Conservation (phyloP, 768 basidiomycete genomes). For the Auricularia heimuer region DNA sequence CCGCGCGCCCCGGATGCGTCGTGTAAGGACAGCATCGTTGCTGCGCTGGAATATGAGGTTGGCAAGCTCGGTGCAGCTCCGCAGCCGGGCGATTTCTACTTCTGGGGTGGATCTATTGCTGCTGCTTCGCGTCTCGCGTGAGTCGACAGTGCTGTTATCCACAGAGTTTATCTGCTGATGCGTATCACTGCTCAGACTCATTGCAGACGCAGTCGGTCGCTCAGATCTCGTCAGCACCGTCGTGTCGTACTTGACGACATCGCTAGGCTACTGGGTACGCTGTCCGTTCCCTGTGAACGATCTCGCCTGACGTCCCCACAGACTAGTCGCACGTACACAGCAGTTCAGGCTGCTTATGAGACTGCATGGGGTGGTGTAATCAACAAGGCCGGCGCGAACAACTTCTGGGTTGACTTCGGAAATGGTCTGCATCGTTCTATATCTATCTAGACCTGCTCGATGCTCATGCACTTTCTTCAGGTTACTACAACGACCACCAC, state of each 20-base stretch:
- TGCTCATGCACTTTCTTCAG: background rate
- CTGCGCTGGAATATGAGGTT: slow-evolving; percentile 14
- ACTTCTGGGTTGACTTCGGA: slow-evolving; percentile 25
- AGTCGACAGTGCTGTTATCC: slow-evolving; percentile 3
- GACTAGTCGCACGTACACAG: slow-evolving; percentile 15
- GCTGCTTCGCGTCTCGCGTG: slow-evolving; percentile 24
- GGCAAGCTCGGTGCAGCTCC: background rate
- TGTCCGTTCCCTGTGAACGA: no score
- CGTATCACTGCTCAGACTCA: slow-evolving; percentile 9
- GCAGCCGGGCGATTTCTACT: slow-evolving; percentile 22
- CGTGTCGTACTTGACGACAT: slow-evolving; percentile 17
- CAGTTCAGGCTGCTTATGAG: slow-evolving; percentile 23
- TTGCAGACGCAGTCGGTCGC: slow-evolving; percentile 25
- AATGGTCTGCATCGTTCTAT: slow-evolving; percentile 12
- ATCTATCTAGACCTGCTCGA: background rate
- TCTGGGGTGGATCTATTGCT: slow-evolving; percentile 22
- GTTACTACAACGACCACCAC: slow-evolving; percentile 29
- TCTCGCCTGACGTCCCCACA: background rate
- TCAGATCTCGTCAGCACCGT: slow-evolving; percentile 23
- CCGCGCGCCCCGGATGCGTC: slow-evolving; percentile 25
- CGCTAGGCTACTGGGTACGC: slow-evolving; percentile 20
- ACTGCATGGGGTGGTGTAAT: slow-evolving; percentile 30
- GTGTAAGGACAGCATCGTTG: slow-evolving; percentile 19
- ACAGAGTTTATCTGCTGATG: no score
- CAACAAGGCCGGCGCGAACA: slow-evolving; percentile 22